A percentile compares a stretch with the other conserved stretches of the same genome.
Conservation (phyloP, 345 rosid genomes). For the Aquilaria sinensis region DNA sequence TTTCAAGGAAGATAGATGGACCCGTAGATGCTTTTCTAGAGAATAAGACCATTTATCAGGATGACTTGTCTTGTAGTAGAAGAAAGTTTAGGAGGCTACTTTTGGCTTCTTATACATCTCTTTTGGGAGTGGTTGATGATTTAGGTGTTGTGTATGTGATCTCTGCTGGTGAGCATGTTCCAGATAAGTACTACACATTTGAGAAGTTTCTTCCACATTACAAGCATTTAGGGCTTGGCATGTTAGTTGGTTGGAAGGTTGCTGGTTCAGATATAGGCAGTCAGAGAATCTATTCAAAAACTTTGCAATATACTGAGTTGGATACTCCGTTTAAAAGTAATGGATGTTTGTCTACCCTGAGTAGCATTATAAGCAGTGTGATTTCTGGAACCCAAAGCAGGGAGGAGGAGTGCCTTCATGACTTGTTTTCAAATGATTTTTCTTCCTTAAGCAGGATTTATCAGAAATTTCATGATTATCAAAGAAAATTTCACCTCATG, state of each 20-base stretch:
- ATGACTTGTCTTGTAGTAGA: slow-evolving; percentile 24
- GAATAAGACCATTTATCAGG: slow-evolving; percentile 19
- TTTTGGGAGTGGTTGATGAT: slow-evolving; percentile 78
- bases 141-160: slow-evolving; percentile 58
- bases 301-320: slow-evolving; percentile 15
- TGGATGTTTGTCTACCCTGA: slow-evolving; percentile 11
- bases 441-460: slow-evolving; percentile 34
- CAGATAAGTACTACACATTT: slow-evolving; percentile 27
- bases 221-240: slow-evolving; percentile 55
- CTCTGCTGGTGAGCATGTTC: slow-evolving; percentile 40
- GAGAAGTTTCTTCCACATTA: slow-evolving; percentile 42
- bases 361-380: slow-evolving; percentile 17
- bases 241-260: slow-evolving; percentile 62
- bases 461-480: slow-evolving; percentile 25
- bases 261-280: slow-evolving; percentile 64
- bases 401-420: slow-evolving; percentile 24
- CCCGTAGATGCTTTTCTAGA: slow-evolving; percentile 19
- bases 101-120: slow-evolving; percentile 60
- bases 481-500: slow-evolving; percentile 28
- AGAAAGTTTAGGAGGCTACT: slow-evolving; percentile 71
- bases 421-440: slow-evolving; percentile 42
- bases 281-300: slow-evolving; percentile 28
- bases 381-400: slow-evolving; percentile 21
- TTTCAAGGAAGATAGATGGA: slow-evolving; percentile 15
- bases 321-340: slow-evolving; percentile 20